Percentiles rank a stretch among this genome's conserved stretches.
These are phyloP conservation scores for Fusarium succisae DNA, from an alignment of 2,329 filamentous ascomycete genomes.

Conservation along the genomic window DNA sequence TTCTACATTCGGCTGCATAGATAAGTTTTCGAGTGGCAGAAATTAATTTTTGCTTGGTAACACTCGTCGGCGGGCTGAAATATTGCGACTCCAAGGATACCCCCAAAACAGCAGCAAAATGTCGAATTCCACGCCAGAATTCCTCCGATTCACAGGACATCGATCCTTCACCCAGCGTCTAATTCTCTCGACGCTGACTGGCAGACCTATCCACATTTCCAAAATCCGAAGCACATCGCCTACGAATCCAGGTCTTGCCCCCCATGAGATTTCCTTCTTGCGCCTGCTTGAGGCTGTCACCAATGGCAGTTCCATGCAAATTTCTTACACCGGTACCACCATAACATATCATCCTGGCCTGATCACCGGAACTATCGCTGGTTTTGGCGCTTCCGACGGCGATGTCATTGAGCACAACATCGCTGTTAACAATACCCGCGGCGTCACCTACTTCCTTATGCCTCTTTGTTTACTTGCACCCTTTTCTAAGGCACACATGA, in stretches of 20 bases:
- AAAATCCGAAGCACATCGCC: conserved; percentile 90
- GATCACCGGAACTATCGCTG: conserved; percentile 84
- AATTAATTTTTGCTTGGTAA: conserved; percentile 48
- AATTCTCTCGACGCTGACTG: conserved; percentile 89
- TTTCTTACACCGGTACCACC: conserved; percentile 94
- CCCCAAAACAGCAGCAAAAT: conserved; percentile 45
- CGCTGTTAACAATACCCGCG: conserved; percentile 78
- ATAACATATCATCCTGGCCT: conserved; percentile 92
- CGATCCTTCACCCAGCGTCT: conserved; percentile 85
- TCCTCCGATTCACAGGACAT: conserved; percentile 83
- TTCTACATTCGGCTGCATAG: conserved; percentile 24
- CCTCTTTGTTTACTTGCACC: conserved; percentile 90
- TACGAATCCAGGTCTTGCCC: conserved; percentile 86
- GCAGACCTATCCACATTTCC: conserved; percentile 88
- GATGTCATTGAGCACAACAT: conserved; percentile 85
- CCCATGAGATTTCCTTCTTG: conserved; percentile 94
- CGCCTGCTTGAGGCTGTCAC: conserved; percentile 94
- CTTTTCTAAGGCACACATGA: conserved; percentile 91
- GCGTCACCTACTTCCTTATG: conserved; percentile 90
- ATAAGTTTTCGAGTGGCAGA: conserved; percentile 46
- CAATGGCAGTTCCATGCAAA: conserved; percentile 94
- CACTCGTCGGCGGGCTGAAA: conserved; percentile 17
- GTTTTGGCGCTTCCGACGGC: conserved; percentile 73
- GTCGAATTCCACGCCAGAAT: conserved; percentile 60
- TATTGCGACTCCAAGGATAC: conserved; percentile 37